Evolutionary conservation across 306 rosid species (phyloP).

Genomic region (Dryas alaskensis): DNA sequence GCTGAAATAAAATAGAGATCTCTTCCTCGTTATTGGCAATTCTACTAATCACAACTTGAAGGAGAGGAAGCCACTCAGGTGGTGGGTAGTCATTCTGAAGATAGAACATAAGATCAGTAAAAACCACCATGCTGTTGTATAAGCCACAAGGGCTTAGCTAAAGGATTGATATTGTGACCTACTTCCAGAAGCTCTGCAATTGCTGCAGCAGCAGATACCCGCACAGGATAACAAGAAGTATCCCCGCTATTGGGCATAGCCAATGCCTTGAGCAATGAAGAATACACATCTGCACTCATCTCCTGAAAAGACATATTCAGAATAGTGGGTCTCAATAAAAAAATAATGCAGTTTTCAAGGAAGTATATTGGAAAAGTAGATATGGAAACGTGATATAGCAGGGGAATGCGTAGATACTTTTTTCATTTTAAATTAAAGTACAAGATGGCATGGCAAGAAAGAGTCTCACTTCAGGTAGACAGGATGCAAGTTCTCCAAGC

Average conservation of each 20-base stretch:
- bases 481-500: constrained; percentile 82
- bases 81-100: constrained; percentile 84
- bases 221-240: constrained; percentile 76
- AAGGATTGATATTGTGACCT: constrained; percentile 32
- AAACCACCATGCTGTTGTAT: constrained; percentile 19
- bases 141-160: constrained; percentile 16
- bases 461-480: constrained; percentile 71
- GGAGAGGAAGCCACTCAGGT: constrained; percentile 86
- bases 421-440: not conserved
- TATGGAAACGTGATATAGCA: constrained; percentile 7
- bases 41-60: constrained; percentile 65
- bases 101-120: constrained; percentile 30
- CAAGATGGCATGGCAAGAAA: constrained; percentile 30
- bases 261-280: constrained; percentile 69
- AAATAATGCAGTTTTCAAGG: not conserved
- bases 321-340: constrained; percentile 15
- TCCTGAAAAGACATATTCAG: constrained; percentile 50
- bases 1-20: constrained; percentile 66
- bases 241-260: constrained; percentile 57
- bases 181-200: constrained; percentile 75
- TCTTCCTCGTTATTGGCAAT: constrained; percentile 63
- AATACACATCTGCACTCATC: constrained; percentile 67
- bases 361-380: constrained; percentile 12
- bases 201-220: constrained; percentile 90
- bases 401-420: not conserved